Evolutionary conservation across 345 rosid genomes (phyloP).

Genomic region (Nasturtium officinale): DNA sequence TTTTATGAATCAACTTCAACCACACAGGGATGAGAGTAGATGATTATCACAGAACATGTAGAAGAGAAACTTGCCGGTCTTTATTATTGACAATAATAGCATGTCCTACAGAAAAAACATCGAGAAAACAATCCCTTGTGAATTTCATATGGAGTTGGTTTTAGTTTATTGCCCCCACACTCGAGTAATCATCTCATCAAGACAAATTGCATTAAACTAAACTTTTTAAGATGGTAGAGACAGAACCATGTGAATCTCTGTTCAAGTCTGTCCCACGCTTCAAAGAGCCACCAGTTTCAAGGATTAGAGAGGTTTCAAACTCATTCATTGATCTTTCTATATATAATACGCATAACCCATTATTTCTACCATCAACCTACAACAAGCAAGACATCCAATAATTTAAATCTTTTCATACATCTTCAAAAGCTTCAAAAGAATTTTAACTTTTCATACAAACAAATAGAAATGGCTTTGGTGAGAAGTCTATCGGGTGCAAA

Average conservation of each 20-base stretch:
- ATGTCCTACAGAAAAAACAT: conserved; percentile 18
- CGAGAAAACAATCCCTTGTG: conserved; percentile 35
- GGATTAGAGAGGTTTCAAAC: conserved; percentile 1
- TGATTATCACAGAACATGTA: conserved; percentile 23
- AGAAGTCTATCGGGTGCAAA: conserved; percentile 36
- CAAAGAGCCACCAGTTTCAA: conserved; percentile 17
- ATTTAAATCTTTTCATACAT: conserved; percentile 21
- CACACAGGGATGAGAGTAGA: not conserved
- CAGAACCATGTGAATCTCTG: conserved; percentile 29
- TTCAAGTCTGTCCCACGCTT: conserved; percentile 12
- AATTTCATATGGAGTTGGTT: conserved; percentile 27
- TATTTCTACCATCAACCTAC: conserved; percentile 31
- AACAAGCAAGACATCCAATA: conserved; percentile 14
- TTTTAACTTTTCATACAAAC: not conserved
- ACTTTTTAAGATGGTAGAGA: conserved; percentile 2
- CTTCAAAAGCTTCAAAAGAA: conserved; percentile 19
- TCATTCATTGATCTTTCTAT: conserved; percentile 28
- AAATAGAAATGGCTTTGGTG: conserved; percentile 30
- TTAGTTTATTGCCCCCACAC: conserved; percentile 8
- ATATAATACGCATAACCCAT: conserved; percentile 2
- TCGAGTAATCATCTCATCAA: conserved; percentile 8
- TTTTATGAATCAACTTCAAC: not conserved
- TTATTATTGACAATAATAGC: conserved; percentile 10
- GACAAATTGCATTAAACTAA: not conserved
- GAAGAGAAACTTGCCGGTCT: conserved; percentile 20